phyloP scores from a whole-genome alignment of 2,329 filamentous ascomycete genomes.

The Tolypocladium amazonense region DNA sequence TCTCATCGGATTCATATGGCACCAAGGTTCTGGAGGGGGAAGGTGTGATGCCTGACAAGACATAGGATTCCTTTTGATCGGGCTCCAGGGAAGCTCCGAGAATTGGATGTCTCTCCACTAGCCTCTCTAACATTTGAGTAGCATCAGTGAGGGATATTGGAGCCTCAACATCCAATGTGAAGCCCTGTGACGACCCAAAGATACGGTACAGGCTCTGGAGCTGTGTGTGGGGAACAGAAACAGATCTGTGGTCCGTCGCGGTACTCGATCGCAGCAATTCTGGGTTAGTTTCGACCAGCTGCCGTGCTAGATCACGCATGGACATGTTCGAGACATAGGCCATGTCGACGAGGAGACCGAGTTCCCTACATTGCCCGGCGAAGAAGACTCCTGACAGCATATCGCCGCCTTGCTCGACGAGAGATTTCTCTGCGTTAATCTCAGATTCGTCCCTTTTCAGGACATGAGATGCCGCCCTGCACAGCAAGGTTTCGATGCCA shows the following conservation, averaged over 20 bases:
- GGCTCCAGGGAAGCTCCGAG: background rate
- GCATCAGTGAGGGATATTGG: background rate
- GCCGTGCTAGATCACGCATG: background rate
- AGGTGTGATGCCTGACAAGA: background rate
- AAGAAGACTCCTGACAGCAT: background rate
- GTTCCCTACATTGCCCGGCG: background rate
- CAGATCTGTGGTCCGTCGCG: background rate
- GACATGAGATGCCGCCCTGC: background rate
- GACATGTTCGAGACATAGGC: background rate
- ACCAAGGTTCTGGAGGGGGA: background rate
- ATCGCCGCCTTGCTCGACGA: background rate
- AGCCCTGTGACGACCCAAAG: background rate
- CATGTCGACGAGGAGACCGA: background rate
- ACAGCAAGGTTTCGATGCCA: background rate
- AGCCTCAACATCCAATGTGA: background rate
- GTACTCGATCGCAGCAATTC: background rate
- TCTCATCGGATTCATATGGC: background rate
- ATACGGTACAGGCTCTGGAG: background rate
- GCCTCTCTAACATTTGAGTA: background rate
- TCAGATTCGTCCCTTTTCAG: background rate
- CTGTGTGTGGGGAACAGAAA: background rate
- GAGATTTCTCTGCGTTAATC: background rate
- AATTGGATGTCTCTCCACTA: background rate
- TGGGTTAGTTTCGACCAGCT: background rate
- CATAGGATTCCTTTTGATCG: background rate